A percentile compares a stretch with the other conserved stretches of the same genome.
phyloP scores from a whole-genome alignment of 2,329 filamentous ascomycete species.

The Chaetomiaceae sp. region DNA sequence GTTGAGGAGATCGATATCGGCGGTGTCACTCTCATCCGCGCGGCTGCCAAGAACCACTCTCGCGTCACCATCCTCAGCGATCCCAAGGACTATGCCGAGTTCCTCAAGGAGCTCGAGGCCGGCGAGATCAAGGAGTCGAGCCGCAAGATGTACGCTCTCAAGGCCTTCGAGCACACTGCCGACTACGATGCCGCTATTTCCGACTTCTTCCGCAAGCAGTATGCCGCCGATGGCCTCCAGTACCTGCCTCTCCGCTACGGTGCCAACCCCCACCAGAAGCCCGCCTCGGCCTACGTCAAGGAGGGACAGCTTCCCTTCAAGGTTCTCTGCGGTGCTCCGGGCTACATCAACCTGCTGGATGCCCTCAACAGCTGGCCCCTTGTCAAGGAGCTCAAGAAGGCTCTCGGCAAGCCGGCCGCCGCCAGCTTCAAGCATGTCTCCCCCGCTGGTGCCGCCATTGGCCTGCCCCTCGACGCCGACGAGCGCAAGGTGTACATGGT shows the following conservation, averaged over 20 bases:
- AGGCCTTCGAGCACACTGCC: conserved; percentile 97
- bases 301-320: conserved; percentile 84
- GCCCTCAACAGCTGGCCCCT: conserved; percentile 95
- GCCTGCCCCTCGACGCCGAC: conserved; percentile 75
- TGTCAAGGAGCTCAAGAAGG: conserved; percentile 91
- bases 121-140: conserved; percentile 82
- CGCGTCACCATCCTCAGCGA: conserved; percentile 95
- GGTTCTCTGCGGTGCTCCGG: conserved; percentile 81
- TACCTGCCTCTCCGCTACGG: conserved; percentile 87
- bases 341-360: conserved; percentile 96
- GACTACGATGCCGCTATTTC: conserved; percentile 95
- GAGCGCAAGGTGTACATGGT: conserved; percentile 99
- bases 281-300: conserved; percentile 76
- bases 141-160: conserved; percentile 86
- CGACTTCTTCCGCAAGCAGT: conserved; percentile 96
- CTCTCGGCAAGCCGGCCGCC: conserved; percentile 81
- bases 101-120: conserved; percentile 82
- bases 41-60: conserved; percentile 95
- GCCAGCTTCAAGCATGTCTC: conserved; percentile 99
- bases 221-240: conserved; percentile 79
- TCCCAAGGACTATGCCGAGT: conserved; percentile 87
- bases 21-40: conserved; percentile 91
- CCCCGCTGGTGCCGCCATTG: conserved; percentile 91
- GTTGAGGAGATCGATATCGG: conserved; percentile 99
- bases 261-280: conserved; percentile 97